A percentile compares a stretch with the other conserved stretches of the same genome.
phyloP scores from a whole-genome alignment of 192 early-diverging fungal species.

The Globomyces pollinis-pini region DNA sequence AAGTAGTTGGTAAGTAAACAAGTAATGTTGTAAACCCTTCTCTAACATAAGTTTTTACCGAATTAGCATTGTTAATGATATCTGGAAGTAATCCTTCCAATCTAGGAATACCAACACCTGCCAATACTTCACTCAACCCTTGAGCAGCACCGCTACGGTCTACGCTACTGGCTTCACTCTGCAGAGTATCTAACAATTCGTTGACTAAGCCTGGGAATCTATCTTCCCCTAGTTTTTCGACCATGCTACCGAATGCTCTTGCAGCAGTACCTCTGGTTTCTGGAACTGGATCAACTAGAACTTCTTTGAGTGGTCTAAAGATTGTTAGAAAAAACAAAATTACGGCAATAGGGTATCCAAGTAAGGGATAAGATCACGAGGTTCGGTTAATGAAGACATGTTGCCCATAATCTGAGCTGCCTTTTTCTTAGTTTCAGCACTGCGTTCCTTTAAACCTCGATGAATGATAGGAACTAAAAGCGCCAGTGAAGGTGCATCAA shows the following conservation, averaged over 20 bases:
- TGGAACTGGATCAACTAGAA: slow-evolving; percentile 92
- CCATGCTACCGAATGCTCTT: slow-evolving; percentile 85
- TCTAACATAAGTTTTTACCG: slow-evolving; percentile 69
- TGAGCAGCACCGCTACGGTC: slow-evolving; percentile 96
- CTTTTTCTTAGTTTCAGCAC: slow-evolving; percentile 85
- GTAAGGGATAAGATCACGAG: slow-evolving; percentile 89
- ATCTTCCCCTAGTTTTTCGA: slow-evolving; percentile 84
- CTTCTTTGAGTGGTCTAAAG: slow-evolving; percentile 80
- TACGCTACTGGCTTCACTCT: slow-evolving; percentile 81
- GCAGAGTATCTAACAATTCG: slow-evolving; percentile 79
- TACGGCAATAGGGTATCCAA: slow-evolving; percentile 72
- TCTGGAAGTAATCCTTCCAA: slow-evolving; percentile 87
- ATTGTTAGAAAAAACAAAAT: no score
- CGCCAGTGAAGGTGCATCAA: slow-evolving; percentile 92
- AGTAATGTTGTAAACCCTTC: slow-evolving; percentile 96
- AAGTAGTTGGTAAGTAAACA: slow-evolving; percentile 91
- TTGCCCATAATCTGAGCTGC: slow-evolving; percentile 98
- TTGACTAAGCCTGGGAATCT: slow-evolving; percentile 88
- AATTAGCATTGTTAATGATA: slow-evolving; percentile 71
- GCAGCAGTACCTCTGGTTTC: slow-evolving; percentile 90
- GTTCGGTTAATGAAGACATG: slow-evolving; percentile 92
- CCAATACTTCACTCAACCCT: slow-evolving; percentile 87
- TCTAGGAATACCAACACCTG: slow-evolving; percentile 77
- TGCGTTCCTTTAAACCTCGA: slow-evolving; percentile 82
- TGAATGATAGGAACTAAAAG: slow-evolving; percentile 90